Evolutionary conservation across 257 asterid genomes (phyloP).

Genomic region (Solanum virginianum): DNA sequence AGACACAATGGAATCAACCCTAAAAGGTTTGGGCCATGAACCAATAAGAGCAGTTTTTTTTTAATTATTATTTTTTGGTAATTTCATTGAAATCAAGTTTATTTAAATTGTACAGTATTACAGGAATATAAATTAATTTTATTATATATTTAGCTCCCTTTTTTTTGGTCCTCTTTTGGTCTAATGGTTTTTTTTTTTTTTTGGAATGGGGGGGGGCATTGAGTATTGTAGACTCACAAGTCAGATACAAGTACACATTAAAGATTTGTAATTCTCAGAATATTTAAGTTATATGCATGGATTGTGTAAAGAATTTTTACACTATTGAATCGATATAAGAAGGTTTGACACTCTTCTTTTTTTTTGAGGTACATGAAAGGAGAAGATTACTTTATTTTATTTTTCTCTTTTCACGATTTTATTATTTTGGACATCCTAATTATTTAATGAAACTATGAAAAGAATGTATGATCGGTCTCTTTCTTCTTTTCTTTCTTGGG

Average conservation of each 20-base stretch:
- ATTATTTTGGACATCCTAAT: not conserved
- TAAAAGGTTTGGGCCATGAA: not conserved
- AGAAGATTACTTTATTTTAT: not conserved
- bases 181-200: not conserved
- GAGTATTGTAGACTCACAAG: not conserved
- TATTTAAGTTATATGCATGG: not conserved
- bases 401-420: not conserved
- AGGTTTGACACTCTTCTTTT: too few species aligned
- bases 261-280: not conserved
- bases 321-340: not conserved
- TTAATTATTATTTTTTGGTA: too few species aligned
- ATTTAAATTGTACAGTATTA: not conserved
- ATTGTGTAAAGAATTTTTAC: not conserved
- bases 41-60: too few species aligned
- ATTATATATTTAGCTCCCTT: not conserved
- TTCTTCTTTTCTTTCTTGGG: not conserved
- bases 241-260: not conserved
- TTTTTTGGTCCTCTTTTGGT: not conserved
- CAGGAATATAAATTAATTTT: not conserved
- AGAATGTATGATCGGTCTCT: not conserved
- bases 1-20: slow-evolving; percentile 49
- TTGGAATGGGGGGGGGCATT: not conserved
- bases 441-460: not conserved
- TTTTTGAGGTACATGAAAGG: too few species aligned
- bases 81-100: not conserved